phyloP scores from a whole-genome alignment of 1,284 basidiomycete genomes.

The Ustilago hordei region DNA sequence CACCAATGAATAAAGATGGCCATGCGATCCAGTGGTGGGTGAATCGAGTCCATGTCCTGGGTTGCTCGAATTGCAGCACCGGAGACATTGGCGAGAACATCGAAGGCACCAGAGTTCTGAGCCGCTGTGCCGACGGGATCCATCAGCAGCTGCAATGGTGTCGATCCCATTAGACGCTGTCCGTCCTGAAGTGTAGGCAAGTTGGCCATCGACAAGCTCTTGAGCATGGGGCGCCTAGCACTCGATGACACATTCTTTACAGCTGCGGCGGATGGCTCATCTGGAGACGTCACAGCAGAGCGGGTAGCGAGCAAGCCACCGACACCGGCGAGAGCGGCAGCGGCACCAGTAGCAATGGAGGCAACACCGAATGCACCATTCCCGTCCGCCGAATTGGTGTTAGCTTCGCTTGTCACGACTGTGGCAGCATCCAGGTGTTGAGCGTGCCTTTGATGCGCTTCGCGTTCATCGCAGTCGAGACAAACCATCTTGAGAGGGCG shows the following conservation, averaged over 20 bases:
- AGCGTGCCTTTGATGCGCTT: conserved; percentile 45
- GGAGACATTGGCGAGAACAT: conserved; percentile 54
- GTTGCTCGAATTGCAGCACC: conserved; percentile 47
- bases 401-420: neutral
- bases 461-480: conserved; percentile 52
- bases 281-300: neutral
- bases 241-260: neutral
- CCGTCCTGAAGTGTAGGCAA: conserved; percentile 40
- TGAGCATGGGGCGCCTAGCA: conserved; percentile 29
- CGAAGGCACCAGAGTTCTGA: conserved; percentile 54
- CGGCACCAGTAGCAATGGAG: conserved; percentile 31
- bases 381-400: neutral
- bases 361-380: conserved; percentile 13
- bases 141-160: conserved; percentile 50
- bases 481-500: conserved; percentile 51
- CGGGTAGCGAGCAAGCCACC: conserved; percentile 30
- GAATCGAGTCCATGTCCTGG: conserved; percentile 48
- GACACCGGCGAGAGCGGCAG: conserved; percentile 30
- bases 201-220: conserved; percentile 37
- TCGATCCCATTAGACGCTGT: conserved; percentile 40
- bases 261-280: neutral
- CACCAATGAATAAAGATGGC: conserved; percentile 66
- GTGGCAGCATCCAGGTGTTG: conserved; percentile 32
- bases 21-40: conserved; percentile 61
- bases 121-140: conserved; percentile 43